A percentile compares a stretch with the other conserved stretches of the same genome.
These are phyloP conservation scores for Aspergillus fructus DNA, from an alignment of 2,329 filamentous ascomycete genomes.

Conservation along the genomic window DNA sequence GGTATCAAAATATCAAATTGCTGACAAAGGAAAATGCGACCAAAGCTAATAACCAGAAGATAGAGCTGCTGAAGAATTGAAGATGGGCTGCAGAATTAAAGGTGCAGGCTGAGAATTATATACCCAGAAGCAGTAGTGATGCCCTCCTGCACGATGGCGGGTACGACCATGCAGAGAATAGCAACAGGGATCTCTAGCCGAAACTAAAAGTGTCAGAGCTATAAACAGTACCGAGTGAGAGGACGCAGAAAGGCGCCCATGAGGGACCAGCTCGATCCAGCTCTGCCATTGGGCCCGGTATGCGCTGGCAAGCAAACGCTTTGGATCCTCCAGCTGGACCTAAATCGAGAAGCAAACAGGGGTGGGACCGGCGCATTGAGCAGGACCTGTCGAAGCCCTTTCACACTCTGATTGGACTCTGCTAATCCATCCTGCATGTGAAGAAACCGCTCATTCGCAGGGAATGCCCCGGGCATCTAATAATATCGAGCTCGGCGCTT, in stretches of 20 bases:
- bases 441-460: conserved; percentile 6
- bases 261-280: conserved; percentile 1
- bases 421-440: neutral
- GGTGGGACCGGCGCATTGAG: neutral
- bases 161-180: conserved; percentile 11
- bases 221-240: conserved; percentile 13
- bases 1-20: neutral
- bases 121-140: conserved; percentile 4
- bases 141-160: conserved; percentile 8
- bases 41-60: neutral
- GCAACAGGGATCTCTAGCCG: conserved; percentile 9
- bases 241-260: conserved; percentile 7
- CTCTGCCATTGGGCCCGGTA: conserved; percentile 11
- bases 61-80: conserved; percentile 5
- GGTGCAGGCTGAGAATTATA: conserved; percentile 9
- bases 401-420: neutral
- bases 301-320: conserved; percentile 11
- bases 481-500: conserved; percentile 13
- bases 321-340: neutral
- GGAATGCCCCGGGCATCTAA: conserved; percentile 8
- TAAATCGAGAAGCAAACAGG: neutral
- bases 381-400: neutral
- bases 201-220: conserved; percentile 10
- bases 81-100: conserved; percentile 1
- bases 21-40: conserved; percentile 2